Conservation (phyloP, 2,329 filamentous ascomycete species). For the Colletotrichum viniferum region DNA sequence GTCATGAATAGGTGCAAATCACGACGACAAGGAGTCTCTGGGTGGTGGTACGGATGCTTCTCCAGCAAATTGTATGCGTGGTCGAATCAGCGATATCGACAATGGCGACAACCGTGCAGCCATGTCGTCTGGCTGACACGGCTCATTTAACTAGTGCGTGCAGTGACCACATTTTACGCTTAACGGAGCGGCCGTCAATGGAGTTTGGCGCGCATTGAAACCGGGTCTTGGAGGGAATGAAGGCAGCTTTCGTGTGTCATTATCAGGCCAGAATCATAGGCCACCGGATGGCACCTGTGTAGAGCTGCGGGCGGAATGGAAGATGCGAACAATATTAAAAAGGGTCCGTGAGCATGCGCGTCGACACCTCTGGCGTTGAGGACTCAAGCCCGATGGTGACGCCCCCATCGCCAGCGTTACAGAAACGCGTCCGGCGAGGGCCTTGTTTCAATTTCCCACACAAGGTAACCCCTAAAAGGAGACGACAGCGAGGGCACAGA, state of each 20-base stretch:
- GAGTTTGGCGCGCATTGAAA: slow-evolving; percentile 12
- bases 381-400: background rate
- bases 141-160: slow-evolving; percentile 15
- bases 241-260: slow-evolving; percentile 1
- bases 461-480: slow-evolving; percentile 13
- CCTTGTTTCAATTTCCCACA: slow-evolving; percentile 20
- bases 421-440: slow-evolving; percentile 13
- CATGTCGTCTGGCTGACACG: background rate
- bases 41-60: background rate
- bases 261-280: slow-evolving; percentile 9
- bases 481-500: slow-evolving; percentile 22
- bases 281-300: slow-evolving; percentile 4
- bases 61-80: background rate
- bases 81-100: background rate
- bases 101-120: background rate
- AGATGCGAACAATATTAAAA: background rate
- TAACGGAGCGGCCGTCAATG: slow-evolving; percentile 12
- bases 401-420: slow-evolving; percentile 7
- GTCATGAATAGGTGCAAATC: background rate
- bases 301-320: background rate
- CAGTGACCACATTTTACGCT: slow-evolving; percentile 2
- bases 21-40: background rate
- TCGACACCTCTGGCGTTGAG: background rate
- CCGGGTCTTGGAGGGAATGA: background rate
- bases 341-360: slow-evolving; percentile 1